These are phyloP conservation scores for Dendrobium nobile DNA, from an alignment of 106 monocot genomes.

Conservation along the genomic window DNA sequence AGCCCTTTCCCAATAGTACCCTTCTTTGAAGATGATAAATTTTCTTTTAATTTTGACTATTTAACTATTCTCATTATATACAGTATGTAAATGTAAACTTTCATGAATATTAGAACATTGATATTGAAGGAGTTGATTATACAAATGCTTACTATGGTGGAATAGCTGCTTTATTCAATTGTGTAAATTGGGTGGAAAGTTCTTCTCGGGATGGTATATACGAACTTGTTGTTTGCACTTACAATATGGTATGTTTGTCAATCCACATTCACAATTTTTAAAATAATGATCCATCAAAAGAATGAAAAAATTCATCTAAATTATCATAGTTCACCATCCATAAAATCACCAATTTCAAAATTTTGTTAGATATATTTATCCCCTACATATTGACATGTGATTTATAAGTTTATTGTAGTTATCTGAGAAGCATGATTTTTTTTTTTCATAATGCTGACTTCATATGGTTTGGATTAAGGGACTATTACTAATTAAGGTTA, in stretches of 20 bases:
- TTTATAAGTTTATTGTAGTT: not conserved
- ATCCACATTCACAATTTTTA: not conserved
- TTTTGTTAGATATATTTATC: not conserved
- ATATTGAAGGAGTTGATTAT: slow-evolving; percentile 96
- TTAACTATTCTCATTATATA: not conserved
- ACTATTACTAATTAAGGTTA: not conserved
- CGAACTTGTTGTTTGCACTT: slow-evolving; percentile 95
- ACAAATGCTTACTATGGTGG: slow-evolving; percentile 99
- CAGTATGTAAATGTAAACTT: not conserved
- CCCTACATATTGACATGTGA: not conserved
- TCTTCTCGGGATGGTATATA: slow-evolving; percentile 96
- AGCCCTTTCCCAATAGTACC: not conserved
- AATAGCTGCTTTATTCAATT: slow-evolving; percentile 92
- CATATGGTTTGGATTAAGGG: not conserved
- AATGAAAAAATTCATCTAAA: not conserved
- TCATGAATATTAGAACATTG: slow-evolving; percentile 86
- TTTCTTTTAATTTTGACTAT: not conserved
- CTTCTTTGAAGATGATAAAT: not conserved
- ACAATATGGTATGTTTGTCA: slow-evolving; percentile 61
- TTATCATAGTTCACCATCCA: not conserved
- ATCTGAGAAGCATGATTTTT: not conserved
- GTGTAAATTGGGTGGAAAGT: slow-evolving; percentile 98
- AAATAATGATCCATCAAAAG: not conserved
- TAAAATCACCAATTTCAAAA: not conserved
- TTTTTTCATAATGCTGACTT: not conserved